Evolutionary conservation across 768 basidiomycete genomes (phyloP), one percentile per base, ranked within the genome.

Genomic region (Fibroporia radiculosa): DNA sequence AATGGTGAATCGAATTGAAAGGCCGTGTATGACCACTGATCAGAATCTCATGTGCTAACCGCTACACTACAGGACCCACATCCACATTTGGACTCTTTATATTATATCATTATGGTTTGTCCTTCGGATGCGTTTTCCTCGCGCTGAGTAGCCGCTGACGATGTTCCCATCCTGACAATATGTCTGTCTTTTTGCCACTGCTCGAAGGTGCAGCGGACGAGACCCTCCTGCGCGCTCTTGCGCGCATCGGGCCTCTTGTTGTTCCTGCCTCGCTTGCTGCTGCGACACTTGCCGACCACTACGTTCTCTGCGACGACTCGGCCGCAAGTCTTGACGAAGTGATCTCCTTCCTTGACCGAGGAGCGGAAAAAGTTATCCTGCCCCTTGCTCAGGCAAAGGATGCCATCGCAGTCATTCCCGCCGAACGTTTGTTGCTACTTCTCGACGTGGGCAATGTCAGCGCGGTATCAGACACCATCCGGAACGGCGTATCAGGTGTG

Each of bases 291-390:
- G 62, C 49, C 52, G 56, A 60, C 61, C 61, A 61, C 22, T 80
- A 75, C 51, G 59, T 87, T 23, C 69, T 84, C 39, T 66, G 81
- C 52, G 78, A 87, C 44, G 65, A 68, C 51, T 48, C 63, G 12
- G 57, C 71, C 10, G 55, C 70, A 34, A 67, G 74, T 40, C 42
- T 73, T n/a, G 80, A 84, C 43, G 66, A 75, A 19, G 69, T 80
- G 54, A 68, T 78, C 45, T 64, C 75, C 18, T 75, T 71, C 69
- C 76, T 99, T 24, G 88, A 97, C 62, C 66, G 67, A 18, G 92
- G 93, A 19, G 78, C 82, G 2, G 75, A 82, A 54, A 93, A 88
- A 63, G 72, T 92, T 56, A 80, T 96, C 29, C 72, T 92, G 0
- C 74, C 82, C 16, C 71, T 79, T 33, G 63, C 77, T n/a, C 71